Evolutionary conservation across 768 basidiomycete species (phyloP).

Genomic region (Boletus pseudo-olivaceus): DNA sequence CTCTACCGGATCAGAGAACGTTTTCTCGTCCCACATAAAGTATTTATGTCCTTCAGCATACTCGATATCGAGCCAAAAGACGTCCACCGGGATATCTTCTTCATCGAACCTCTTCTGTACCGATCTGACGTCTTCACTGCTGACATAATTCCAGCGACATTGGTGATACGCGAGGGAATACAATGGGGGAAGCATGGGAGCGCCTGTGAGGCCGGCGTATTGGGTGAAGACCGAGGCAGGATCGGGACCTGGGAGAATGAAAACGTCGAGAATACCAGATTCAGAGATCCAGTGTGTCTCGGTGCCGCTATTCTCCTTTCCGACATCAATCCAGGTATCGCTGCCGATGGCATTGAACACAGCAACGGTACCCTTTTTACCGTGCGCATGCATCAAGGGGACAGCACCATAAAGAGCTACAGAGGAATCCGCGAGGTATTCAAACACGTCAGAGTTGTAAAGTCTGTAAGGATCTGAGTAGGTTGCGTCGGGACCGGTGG

Average conservation of each 20-base stretch:
- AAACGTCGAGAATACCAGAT: conserved; percentile 91
- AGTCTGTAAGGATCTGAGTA: conserved; percentile 93
- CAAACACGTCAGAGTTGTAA: conserved; percentile 94
- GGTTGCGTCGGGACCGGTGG: conserved; percentile 69
- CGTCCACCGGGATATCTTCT: conserved; percentile 92
- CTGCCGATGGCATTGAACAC: conserved; percentile 85
- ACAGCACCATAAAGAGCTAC: conserved; percentile 89
- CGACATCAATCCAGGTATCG: conserved; percentile 94
- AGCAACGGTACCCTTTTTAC: conserved; percentile 81
- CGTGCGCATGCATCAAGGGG: conserved; percentile 92
- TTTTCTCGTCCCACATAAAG: conserved; percentile 93
- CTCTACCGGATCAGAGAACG: conserved; percentile 90
- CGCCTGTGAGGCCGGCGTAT: conserved; percentile 82
- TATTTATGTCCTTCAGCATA: conserved; percentile 93
- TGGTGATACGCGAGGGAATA: conserved; percentile 96
- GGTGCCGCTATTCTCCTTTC: conserved; percentile 53
- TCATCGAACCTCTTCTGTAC: conserved; percentile 91
- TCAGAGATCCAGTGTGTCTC: conserved; percentile 98
- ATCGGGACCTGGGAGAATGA: conserved; percentile 90
- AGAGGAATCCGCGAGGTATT: conserved; percentile 79
- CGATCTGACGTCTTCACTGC: conserved; percentile 78
- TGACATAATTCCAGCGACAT: conserved; percentile 97
- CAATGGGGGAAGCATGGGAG: conserved; percentile 81
- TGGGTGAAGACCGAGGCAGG: conserved; percentile 80
- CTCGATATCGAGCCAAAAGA: conserved; percentile 97